A percentile compares a stretch with the other conserved stretches of the same genome.
These are phyloP conservation scores for Volutella citrinella DNA, from an alignment of 2,329 filamentous ascomycete genomes.

Conservation along the genomic window DNA sequence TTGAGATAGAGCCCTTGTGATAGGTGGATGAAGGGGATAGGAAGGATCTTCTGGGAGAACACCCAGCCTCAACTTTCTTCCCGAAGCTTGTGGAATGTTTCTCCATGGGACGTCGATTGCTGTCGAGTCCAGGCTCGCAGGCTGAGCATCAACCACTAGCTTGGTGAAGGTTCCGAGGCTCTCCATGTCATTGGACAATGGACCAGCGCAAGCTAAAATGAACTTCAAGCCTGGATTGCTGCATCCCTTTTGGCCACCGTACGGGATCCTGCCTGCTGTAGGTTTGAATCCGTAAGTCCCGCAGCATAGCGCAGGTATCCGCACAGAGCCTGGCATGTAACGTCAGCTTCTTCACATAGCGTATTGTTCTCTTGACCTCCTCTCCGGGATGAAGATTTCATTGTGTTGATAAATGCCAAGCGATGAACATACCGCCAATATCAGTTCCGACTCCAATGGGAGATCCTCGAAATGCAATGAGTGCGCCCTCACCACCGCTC, in stretches of 20 bases:
- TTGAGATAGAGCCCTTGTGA: constrained; percentile 4
- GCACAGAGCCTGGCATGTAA: constrained; percentile 18
- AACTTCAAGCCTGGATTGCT: constrained; percentile 4
- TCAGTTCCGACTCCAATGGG: constrained; percentile 32
- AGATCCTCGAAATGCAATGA: constrained; percentile 32
- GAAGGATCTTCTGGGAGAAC: constrained; percentile 5
- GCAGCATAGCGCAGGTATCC: constrained; percentile 23
- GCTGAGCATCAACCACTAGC: constrained; percentile 1
- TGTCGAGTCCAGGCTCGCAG: constrained; percentile 2
- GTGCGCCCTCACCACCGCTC: constrained; percentile 48
- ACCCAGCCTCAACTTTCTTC: constrained; percentile 6
- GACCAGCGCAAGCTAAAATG: constrained; percentile 7
- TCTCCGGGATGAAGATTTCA: too few relatives aligned
- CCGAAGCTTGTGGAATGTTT: not conserved
- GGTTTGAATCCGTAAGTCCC: constrained; percentile 14
- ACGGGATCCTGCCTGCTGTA: constrained; percentile 7
- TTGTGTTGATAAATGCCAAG: too few relatives aligned
- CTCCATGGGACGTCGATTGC: constrained; percentile 12
- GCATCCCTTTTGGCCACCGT: constrained; percentile 5
- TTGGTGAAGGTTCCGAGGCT: constrained; percentile 6
- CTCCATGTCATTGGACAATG: constrained; percentile 10
- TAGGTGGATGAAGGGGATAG: constrained; percentile 10
- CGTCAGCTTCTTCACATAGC: too few relatives aligned
- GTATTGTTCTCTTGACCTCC: too few relatives aligned
- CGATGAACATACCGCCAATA: constrained; percentile 20